Conservation (phyloP, 2,329 filamentous ascomycete genomes). For the Cytospora paraplurivora region DNA sequence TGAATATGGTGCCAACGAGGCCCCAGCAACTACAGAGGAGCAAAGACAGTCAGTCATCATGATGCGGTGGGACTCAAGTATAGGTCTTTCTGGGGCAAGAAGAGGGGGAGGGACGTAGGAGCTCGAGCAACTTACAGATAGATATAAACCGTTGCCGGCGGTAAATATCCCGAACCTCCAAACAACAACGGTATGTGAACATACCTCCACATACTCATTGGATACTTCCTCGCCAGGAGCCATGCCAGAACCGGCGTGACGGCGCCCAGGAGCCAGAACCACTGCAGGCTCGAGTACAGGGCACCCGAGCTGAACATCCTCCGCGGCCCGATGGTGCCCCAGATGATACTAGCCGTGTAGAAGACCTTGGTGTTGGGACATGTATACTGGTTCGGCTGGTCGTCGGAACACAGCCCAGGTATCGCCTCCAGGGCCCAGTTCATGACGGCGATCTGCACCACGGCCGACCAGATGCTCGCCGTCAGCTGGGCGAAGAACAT, state of each 20-base stretch:
- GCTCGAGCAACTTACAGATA: slow-evolving; percentile 51
- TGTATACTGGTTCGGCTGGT: slow-evolving; percentile 58
- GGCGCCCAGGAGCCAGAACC: slow-evolving; percentile 71
- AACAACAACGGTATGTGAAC: slow-evolving; percentile 70
- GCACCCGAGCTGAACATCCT: slow-evolving; percentile 68
- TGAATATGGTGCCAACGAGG: slow-evolving; percentile 67
- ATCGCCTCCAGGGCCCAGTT: slow-evolving; percentile 68
- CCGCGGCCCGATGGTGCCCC: slow-evolving; percentile 71
- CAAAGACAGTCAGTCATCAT: neutral
- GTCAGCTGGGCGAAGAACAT: slow-evolving; percentile 63
- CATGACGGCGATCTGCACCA: slow-evolving; percentile 66
- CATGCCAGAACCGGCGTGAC: slow-evolving; percentile 65
- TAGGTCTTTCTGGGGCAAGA: neutral
- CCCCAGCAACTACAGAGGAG: slow-evolving; percentile 58
- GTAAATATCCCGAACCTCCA: slow-evolving; percentile 63
- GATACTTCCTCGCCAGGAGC: slow-evolving; percentile 62
- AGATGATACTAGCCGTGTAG: slow-evolving; percentile 71
- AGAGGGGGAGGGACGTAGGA: neutral
- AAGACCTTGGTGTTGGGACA: slow-evolving; percentile 58
- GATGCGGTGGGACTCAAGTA: neutral
- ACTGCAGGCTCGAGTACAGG: slow-evolving; percentile 66
- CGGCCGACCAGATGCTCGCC: slow-evolving; percentile 62
- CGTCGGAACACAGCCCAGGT: slow-evolving; percentile 58
- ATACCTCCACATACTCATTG: slow-evolving; percentile 63
- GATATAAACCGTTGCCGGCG: slow-evolving; percentile 70